Evolutionary conservation across 345 rosid genomes (phyloP).

Genomic region (Rhodamnia rubescens): DNA sequence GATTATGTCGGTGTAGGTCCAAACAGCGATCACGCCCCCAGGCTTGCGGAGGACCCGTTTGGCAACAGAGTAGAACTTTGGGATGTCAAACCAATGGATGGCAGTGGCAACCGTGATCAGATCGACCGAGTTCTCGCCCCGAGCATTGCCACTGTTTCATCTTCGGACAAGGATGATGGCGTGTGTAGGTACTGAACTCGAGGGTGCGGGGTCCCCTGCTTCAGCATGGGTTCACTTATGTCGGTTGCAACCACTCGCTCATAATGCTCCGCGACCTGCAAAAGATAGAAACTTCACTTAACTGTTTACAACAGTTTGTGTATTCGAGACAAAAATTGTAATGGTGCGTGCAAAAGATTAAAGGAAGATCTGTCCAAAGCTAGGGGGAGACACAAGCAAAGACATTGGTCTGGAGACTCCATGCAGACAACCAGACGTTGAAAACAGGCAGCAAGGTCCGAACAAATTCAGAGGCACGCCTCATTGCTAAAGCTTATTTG

Average conservation of each 20-base stretch:
- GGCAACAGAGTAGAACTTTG: conserved; percentile 39
- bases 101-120: conserved; percentile 46
- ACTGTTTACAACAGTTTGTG: not conserved
- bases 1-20: conserved; percentile 35
- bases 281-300: not conserved
- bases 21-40: conserved; percentile 48
- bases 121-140: conserved; percentile 55
- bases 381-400: not conserved
- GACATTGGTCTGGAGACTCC: not conserved
- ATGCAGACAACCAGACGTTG: not conserved
- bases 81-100: conserved; percentile 63
- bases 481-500: not conserved
- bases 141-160: conserved; percentile 25
- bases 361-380: not conserved
- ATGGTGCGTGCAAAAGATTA: not conserved
- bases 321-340: not conserved
- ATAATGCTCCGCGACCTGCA: conserved; percentile 54
- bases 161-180: conserved; percentile 33
- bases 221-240: conserved; percentile 40
- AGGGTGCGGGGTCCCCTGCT: conserved; percentile 31
- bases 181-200: conserved; percentile 38
- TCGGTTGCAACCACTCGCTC: conserved; percentile 51
- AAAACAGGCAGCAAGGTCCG: not conserved
- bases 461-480: not conserved
- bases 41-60: conserved; percentile 46